Evolutionary conservation across 2,329 filamentous ascomycete species (phyloP), one percentile per base, ranked within the genome.

Genomic region (Dactylellina haptotyla): DNA sequence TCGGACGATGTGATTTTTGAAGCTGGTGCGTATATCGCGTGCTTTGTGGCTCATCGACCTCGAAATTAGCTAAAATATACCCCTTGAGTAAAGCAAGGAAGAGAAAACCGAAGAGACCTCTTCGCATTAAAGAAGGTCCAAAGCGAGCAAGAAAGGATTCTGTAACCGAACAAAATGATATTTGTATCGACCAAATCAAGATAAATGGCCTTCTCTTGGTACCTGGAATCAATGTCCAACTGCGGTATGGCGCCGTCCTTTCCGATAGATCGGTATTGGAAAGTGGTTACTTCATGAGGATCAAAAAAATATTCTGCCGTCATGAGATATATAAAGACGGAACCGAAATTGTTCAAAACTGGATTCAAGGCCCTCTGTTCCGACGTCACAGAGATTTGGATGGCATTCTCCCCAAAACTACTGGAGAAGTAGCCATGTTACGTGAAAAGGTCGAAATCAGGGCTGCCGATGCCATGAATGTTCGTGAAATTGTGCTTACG

Each of bases 321-420:
- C 39, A 20, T 4, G 67, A 72, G 28, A 34, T 32, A 4, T 72
- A 65, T 25, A 72, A 61, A n/a, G 54, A 61, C 20, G 50, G 59
- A 20, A 59, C 61, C 5, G 45, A 65, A 28, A 72, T 72, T 34
- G 53, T 53, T 0, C 56, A 58, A 18, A 28, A 26, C 5, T 72
- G 67, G 59, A 20, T 72, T n/a, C 59, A 72, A 16, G 67, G 67
- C 14, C 53, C 30, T 3, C 30, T 74, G 5, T 74, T 74, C 28
- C 54, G 61, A 6, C 54, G 70, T 4, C 54, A 66, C 14, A 45
- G 70, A 30, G 62, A 66, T 4, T 37, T 74, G 9, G 61, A 62
- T 37, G 70, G 70, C 9, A 74, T 74, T n/a, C 54, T 74, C 3
- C 70, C 70, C 14, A 66, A 67, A 28, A 74, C 61, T 1, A 56